A percentile compares a stretch with the other conserved stretches of the same genome.
These are phyloP conservation scores for Musa troglodytarum DNA, from an alignment of 176 grass and related monocot genomes.

Conservation along the genomic window DNA sequence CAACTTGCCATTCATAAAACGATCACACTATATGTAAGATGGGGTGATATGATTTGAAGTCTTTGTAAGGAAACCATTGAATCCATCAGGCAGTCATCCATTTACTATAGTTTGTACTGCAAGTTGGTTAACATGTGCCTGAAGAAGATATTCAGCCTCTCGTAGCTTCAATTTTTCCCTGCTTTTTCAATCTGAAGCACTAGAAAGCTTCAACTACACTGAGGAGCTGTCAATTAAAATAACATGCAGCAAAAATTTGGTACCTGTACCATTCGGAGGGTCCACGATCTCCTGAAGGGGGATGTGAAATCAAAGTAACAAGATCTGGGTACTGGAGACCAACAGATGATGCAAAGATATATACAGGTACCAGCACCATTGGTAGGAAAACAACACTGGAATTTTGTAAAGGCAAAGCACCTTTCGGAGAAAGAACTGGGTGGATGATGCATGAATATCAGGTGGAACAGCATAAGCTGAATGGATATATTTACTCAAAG, in stretches of 20 bases:
- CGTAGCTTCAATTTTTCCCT: background rate
- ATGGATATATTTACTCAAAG: conserved; percentile 29
- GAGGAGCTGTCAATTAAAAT: conserved; percentile 11
- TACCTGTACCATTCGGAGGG: conserved; percentile 26
- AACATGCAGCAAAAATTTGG: conserved; percentile 30
- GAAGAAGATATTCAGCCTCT: background rate
- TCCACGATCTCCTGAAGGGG: background rate
- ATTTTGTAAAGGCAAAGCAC: conserved; percentile 37
- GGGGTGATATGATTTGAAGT: no score
- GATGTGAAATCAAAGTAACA: conserved; percentile 20
- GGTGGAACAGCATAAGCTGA: conserved; percentile 15
- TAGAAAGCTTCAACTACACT: background rate
- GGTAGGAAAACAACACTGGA: conserved; percentile 35
- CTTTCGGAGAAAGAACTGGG: conserved; percentile 30
- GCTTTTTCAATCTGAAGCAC: background rate
- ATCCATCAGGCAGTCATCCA: no score
- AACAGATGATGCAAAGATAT: conserved; percentile 21
- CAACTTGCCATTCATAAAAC: background rate
- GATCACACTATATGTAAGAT: no score
- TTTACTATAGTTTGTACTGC: no score
- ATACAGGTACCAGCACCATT: conserved; percentile 13
- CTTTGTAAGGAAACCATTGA: no score
- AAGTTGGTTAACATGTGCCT: background rate
- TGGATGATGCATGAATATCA: conserved; percentile 53
- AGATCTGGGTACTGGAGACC: conserved; percentile 37